phyloP scores from a whole-genome alignment of 768 basidiomycete species.

The Mycena epipterygia region DNA sequence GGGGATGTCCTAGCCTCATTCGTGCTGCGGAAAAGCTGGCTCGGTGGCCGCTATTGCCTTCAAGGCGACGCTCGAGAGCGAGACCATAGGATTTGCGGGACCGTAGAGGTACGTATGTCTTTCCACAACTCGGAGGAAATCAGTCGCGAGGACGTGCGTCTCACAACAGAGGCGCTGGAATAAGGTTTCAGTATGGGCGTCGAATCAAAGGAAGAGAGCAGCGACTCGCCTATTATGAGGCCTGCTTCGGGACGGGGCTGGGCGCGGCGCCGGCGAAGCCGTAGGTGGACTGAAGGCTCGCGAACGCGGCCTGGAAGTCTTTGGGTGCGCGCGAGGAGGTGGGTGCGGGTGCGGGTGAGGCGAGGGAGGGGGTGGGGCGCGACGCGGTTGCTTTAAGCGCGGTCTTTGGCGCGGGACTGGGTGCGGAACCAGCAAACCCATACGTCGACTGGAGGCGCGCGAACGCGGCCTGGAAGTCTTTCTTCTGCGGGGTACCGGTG shows the following conservation, averaged over 20 bases:
- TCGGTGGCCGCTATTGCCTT: too few relatives aligned
- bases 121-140: too few relatives aligned
- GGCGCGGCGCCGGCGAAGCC: constrained; percentile 15
- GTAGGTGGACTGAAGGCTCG: constrained; percentile 26
- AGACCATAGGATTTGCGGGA: too few relatives aligned
- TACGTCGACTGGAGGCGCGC: constrained; percentile 24
- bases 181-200: not conserved
- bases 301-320: constrained; percentile 25
- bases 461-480: constrained; percentile 28
- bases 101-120: too few relatives aligned
- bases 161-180: not conserved
- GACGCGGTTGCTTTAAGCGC: not conserved
- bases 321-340: not conserved
- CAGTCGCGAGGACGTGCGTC: not conserved
- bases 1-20: too few relatives aligned
- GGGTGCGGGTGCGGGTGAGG: constrained; percentile 11
- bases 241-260: constrained; percentile 1
- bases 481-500: not conserved
- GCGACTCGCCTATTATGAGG: not conserved
- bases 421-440: constrained; percentile 15
- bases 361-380: not conserved
- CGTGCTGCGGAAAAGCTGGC: too few relatives aligned
- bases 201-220: not conserved
- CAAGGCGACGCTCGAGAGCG: too few relatives aligned
- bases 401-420: not conserved